Evolutionary conservation across 805 yeast genomes (phyloP).

Genomic region (Kuraishia piskuri): DNA sequence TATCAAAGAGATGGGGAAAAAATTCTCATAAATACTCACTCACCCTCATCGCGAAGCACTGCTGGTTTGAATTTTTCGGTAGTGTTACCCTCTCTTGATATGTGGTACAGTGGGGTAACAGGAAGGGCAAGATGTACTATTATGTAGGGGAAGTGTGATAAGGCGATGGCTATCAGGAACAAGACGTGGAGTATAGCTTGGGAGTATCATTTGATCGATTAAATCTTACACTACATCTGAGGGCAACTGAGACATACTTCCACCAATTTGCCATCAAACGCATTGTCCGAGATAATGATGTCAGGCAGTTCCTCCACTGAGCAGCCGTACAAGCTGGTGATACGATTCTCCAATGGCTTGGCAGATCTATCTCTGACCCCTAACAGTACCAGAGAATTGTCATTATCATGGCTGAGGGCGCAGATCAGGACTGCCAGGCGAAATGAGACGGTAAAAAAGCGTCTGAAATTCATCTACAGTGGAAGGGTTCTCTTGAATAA

Average conservation of each 20-base stretch:
- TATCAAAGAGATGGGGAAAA: background rate
- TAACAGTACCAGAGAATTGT: slow-evolving; percentile 21
- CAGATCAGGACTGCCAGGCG: slow-evolving; percentile 28
- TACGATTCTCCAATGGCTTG: slow-evolving; percentile 38
- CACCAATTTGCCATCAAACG: no score
- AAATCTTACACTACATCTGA: no score
- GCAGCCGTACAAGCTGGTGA: slow-evolving; percentile 14
- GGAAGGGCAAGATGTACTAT: background rate
- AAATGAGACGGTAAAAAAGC: slow-evolving; percentile 26
- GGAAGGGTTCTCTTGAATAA: slow-evolving; percentile 57
- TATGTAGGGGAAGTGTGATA: background rate
- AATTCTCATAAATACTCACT: background rate
- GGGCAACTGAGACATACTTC: no score
- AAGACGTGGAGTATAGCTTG: background rate
- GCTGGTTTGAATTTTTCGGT: background rate
- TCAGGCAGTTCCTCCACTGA: background rate
- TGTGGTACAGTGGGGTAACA: background rate
- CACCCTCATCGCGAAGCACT: background rate
- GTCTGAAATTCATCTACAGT: slow-evolving; percentile 59
- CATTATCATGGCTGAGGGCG: slow-evolving; percentile 30
- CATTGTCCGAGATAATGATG: background rate
- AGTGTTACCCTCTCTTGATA: background rate
- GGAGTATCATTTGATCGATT: no score
- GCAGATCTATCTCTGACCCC: slow-evolving; percentile 32
- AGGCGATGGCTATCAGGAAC: background rate